Base-by-base conservation (phyloP, 371 early-diverging fungal genomes). In the Capillidium rhysosporum region DNA sequence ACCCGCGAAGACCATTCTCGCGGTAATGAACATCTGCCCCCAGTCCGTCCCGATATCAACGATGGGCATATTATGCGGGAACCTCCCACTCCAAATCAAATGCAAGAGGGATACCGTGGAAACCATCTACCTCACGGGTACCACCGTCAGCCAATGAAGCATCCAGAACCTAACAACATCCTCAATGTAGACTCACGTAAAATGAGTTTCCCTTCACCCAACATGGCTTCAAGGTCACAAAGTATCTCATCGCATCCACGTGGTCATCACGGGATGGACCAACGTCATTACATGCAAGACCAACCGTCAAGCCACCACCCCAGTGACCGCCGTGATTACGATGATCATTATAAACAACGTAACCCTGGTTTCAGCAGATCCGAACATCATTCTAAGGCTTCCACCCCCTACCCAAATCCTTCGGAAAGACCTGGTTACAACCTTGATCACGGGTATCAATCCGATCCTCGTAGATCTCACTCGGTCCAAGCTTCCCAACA, bases 101-200 rank as follows among this genome's bases (percentile, higher is more conserved):
- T 34, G n/a, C 51, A 29, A 7, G 51, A 51, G 14, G 51, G 34
- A 9, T 51, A 25, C 29, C 51, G 51, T 8, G 18, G 14, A 16
- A 16, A 29, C 14, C 9, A 31, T 29, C 18, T n/a, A 10, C 47
- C 10, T 4, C 51, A 29, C 28, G 38, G 51, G 20, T 51, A 34
- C 51, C 43, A 43, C 21, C 51, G 51, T 34, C 51, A 51, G 30
- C 38, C 29, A 10, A 51, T 51, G 30, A 51, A 51, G 38, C 51
- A 28, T 30, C 29, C 51, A 8, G 51, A 51, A 16, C 51, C 38
- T 8, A 12, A 20, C 24, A 38, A 38, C 28, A 34, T 10, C 12
- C 16, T 28, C 3, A 38, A 34, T 34, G 51, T 43, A 8, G 43
- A 43, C 21, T 18, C n/a, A 3, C 51, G 51, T 23, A 51, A 51